A percentile compares a stretch with the other conserved stretches of the same genome.
phyloP scores from a whole-genome alignment of 345 rosid genomes.

The Populus tremula region DNA sequence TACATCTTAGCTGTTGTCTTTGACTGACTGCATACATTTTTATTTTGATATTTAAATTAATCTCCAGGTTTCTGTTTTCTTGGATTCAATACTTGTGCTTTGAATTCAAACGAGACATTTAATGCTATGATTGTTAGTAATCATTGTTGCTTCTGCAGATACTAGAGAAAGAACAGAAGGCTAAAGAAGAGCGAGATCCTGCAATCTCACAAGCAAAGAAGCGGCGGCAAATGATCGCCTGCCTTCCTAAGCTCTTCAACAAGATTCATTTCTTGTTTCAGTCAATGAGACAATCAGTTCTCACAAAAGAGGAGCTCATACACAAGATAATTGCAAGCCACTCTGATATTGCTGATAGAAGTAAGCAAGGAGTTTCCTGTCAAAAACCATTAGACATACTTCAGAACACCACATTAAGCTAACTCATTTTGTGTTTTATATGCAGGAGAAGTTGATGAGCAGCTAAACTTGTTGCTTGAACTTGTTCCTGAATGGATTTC shows the following conservation, averaged over 20 bases:
- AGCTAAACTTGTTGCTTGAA: slow-evolving; percentile 59
- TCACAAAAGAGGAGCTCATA: slow-evolving; percentile 74
- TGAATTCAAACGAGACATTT: not conserved
- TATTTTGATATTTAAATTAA: not conserved
- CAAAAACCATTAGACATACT: not conserved
- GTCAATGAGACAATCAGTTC: slow-evolving; percentile 57
- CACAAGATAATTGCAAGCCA: slow-evolving; percentile 59
- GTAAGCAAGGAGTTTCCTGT: slow-evolving; percentile 36
- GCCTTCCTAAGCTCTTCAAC: slow-evolving; percentile 78
- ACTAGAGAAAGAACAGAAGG: slow-evolving; percentile 64
- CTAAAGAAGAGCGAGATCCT: slow-evolving; percentile 64
- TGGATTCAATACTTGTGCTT: not conserved
- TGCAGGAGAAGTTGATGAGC: slow-evolving; percentile 83
- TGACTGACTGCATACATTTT: not conserved
- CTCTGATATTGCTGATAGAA: slow-evolving; percentile 61
- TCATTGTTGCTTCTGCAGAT: slow-evolving; percentile 48
- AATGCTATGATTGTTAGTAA: not conserved
- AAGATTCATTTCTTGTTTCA: slow-evolving; percentile 63
- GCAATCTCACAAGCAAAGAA: slow-evolving; percentile 81
- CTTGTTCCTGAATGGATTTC: slow-evolving; percentile 85
- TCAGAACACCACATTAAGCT: slow-evolving; percentile 12
- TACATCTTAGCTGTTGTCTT: not conserved
- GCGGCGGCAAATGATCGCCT: slow-evolving; percentile 56
- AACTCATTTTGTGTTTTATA: slow-evolving; percentile 13
- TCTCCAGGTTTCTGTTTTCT: not conserved